Percentiles rank a stretch among this genome's conserved stretches.
Conservation (phyloP, 202 grass and related monocot genomes). For the Carex arenaria region DNA sequence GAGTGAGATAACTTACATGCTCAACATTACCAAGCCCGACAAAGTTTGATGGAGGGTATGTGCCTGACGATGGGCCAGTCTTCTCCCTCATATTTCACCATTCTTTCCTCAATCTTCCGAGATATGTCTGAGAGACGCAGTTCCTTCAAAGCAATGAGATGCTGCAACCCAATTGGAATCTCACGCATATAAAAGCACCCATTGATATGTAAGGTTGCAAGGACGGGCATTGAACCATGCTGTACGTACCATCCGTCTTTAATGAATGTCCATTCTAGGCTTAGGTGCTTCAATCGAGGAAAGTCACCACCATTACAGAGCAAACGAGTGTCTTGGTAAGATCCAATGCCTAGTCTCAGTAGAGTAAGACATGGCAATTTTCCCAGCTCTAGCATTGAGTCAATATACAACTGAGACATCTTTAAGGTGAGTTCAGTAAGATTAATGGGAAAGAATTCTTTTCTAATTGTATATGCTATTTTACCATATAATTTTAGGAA, state of each 20-base stretch:
- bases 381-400: not conserved
- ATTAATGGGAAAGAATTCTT: not conserved
- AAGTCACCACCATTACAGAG: not conserved
- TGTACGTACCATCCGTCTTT: not conserved
- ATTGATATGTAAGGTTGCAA: conserved; percentile 19
- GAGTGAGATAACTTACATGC: not conserved
- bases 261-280: conserved; percentile 8
- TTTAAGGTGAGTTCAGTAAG: conserved; percentile 17
- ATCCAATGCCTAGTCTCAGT: conserved; percentile 2
- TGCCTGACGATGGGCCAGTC: conserved; percentile 14
- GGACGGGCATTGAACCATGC: conserved; percentile 2
- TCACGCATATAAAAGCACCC: conserved; percentile 21
- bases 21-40: not conserved
- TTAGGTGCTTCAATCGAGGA: conserved; percentile 13
- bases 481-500: not conserved
- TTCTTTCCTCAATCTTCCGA: conserved; percentile 1
- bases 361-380: not conserved
- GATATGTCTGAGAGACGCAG: conserved; percentile 10
- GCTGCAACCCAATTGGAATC: not conserved
- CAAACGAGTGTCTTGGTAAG: not conserved
- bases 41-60: conserved; percentile 21
- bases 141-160: conserved; percentile 1
- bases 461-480: not conserved
- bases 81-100: not conserved
- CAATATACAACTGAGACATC: not conserved